Evolutionary conservation across 2,329 filamentous ascomycete genomes (phyloP), one percentile per base, ranked within the genome.

Genomic region (Bipolaris oryzae): DNA sequence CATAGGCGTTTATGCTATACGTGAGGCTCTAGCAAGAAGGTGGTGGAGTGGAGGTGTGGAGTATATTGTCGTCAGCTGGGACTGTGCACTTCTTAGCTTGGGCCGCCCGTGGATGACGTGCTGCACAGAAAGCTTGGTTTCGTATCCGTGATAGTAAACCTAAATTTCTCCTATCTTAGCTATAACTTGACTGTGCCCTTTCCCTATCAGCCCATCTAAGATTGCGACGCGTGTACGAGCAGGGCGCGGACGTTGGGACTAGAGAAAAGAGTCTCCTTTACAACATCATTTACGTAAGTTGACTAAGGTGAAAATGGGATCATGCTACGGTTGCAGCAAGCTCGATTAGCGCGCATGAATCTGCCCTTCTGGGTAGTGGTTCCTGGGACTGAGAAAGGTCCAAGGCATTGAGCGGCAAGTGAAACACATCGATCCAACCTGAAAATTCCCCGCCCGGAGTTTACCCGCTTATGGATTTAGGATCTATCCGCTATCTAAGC

Each of bases 61-160:
- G 38, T 31, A 31, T 23, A 35, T 37, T 41, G 50, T 53, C 50
- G 50, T 53, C 37, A 48, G 39, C 50, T 31, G 34, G 34, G 45
- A 48, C 45, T 28, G 45, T 48, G 45, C 45, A 38, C 31, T 38
- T 16, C 52, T 50, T 55, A 39, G 52, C 52, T 10, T 39, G 25
- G 31, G 35, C 41, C 41, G 31, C 41, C n/a, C 21, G 15, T 20
- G 43, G 5, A 42, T 21, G 46, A 55, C 41, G 21, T 33, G 35
- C 37, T 28, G 31, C 16, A 38, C 16, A 38, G 25, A 50, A 55
- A 44, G 52, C 52, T 50, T 55, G 46, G 34, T 18, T 18, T 9
- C n/a, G 21, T 33, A 33, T 50, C 39, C n/a, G 18, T 7, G 13
- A 50, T 23, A 35, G 20, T 28, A 43, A 25, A 20, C 39, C 38